A percentile compares a stretch with the other conserved stretches of the same genome.
These are phyloP conservation scores for Rhodotorula sp. DNA, from an alignment of 1,284 basidiomycete genomes.

Conservation along the genomic window DNA sequence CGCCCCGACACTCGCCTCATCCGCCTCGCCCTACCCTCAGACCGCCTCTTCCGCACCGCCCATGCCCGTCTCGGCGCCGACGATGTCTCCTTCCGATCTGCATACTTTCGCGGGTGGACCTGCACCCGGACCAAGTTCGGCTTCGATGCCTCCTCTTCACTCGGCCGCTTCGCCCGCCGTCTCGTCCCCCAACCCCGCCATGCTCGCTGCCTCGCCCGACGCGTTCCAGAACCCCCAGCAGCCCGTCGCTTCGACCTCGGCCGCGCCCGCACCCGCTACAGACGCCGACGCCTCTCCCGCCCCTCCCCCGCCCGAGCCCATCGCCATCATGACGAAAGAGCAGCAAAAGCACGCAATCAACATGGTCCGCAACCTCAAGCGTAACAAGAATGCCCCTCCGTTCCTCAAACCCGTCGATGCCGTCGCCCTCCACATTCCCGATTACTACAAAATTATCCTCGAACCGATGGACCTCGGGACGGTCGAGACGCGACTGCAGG, in stretches of 20 bases:
- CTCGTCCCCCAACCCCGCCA: not conserved
- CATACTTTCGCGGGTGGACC: constrained; percentile 7
- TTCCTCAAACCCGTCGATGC: constrained; percentile 89
- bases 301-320: constrained; percentile 15
- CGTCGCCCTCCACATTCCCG: constrained; percentile 84
- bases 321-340: constrained; percentile 42
- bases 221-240: not conserved
- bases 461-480: constrained; percentile 95
- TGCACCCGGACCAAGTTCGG: not conserved
- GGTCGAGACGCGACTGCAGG: constrained; percentile 79
- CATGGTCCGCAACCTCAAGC: constrained; percentile 79
- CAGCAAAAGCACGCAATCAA: constrained; percentile 82
- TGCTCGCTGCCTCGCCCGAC: constrained; percentile 3
- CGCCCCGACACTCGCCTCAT: constrained; percentile 14
- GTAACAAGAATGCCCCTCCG: constrained; percentile 74
- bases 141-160: not conserved
- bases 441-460: constrained; percentile 83
- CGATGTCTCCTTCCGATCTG: constrained; percentile 34
- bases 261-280: not conserved
- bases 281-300: not conserved
- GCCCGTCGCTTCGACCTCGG: constrained; percentile 12
- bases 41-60: not conserved
- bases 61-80: constrained; percentile 7
- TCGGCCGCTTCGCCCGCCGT: not conserved
- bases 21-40: constrained; percentile 8